Conservation (phyloP, 169 alveolate genomes). For the Eimeria brunetti region DNA sequence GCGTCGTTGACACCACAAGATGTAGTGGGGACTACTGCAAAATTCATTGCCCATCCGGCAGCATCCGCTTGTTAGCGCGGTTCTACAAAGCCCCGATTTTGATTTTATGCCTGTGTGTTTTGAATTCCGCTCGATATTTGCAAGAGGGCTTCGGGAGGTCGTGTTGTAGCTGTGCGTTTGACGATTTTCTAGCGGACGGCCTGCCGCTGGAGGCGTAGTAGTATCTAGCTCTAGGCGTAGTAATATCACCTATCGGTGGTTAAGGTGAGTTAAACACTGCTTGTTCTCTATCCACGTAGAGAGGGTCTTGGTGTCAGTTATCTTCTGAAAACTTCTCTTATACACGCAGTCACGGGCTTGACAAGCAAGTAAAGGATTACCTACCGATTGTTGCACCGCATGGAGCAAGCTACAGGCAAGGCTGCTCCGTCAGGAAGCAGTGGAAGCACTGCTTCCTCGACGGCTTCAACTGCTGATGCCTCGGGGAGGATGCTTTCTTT, state of each 20-base stretch:
- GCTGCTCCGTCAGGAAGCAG: constrained; percentile 28
- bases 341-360: neutral
- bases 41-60: neutral
- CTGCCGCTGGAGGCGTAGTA: neutral
- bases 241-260: neutral
- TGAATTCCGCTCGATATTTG: neutral
- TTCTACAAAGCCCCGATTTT: neutral
- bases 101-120: neutral
- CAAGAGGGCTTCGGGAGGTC: neutral
- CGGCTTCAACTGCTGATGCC: constrained; percentile 12
- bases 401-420: constrained; percentile 19
- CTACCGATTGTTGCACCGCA: neutral
- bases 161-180: neutral
- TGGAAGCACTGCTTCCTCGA: neutral
- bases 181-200: neutral
- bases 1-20: neutral
- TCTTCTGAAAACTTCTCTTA: neutral
- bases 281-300: neutral
- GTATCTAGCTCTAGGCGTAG: too few relatives aligned
- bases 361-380: neutral
- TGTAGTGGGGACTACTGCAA: neutral
- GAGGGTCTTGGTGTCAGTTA: neutral
- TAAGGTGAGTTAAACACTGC: neutral
- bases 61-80: neutral
- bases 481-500: constrained; percentile 10